phyloP scores from a whole-genome alignment of 345 rosid genomes.

The Euphorbia pulcherrima region DNA sequence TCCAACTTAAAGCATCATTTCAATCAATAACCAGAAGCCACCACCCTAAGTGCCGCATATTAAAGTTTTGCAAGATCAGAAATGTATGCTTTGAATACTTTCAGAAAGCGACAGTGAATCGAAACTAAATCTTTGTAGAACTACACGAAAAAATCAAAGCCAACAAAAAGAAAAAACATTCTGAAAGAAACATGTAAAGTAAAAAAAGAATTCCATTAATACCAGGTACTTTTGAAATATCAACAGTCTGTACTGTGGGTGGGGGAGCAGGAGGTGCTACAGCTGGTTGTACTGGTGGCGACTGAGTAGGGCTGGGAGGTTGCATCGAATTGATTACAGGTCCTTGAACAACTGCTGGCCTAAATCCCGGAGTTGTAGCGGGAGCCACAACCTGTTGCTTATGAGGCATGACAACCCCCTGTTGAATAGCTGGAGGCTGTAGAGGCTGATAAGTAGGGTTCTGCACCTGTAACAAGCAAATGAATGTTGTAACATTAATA shows the following conservation, averaged over 20 bases:
- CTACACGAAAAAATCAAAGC: not conserved
- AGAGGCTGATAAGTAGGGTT: constrained; percentile 49
- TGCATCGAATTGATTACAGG: constrained; percentile 63
- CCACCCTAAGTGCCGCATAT: not conserved
- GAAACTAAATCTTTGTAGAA: not conserved
- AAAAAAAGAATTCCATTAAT: not conserved
- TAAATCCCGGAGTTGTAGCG: constrained; percentile 56
- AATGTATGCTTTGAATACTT: not conserved
- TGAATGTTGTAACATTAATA: constrained; percentile 11
- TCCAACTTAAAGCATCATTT: not conserved
- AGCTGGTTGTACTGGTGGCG: constrained; percentile 50
- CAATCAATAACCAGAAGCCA: not conserved
- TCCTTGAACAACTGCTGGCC: constrained; percentile 66
- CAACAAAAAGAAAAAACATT: not conserved
- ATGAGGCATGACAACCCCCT: constrained; percentile 47
- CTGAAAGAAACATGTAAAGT: not conserved
- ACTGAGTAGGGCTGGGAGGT: constrained; percentile 62
- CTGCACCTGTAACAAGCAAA: constrained; percentile 48
- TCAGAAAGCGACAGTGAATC: not conserved
- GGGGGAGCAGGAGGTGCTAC: constrained; percentile 68
- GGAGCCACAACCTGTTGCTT: constrained; percentile 59
- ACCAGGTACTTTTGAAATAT: constrained; percentile 89
- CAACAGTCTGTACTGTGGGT: constrained; percentile 86
- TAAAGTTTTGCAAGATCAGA: not conserved
- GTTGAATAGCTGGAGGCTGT: constrained; percentile 49